These are phyloP conservation scores for Ogataea paradorogensis DNA, from an alignment of 805 yeast genomes.

Conservation along the genomic window DNA sequence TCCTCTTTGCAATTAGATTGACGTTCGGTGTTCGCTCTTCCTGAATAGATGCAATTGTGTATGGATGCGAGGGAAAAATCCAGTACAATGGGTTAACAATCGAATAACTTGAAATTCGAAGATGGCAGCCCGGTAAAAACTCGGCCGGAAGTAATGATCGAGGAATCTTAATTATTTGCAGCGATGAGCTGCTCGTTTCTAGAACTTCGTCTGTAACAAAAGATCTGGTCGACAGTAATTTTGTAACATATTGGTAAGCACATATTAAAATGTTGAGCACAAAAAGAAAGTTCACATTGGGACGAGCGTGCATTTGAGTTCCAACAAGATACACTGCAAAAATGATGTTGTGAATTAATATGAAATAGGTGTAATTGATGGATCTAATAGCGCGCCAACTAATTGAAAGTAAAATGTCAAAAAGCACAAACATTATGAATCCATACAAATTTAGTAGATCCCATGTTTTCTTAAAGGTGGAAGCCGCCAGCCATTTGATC, in stretches of 20 bases:
- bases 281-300: slow-evolving; percentile 48
- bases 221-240: slow-evolving; percentile 27
- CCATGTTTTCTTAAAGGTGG: slow-evolving; percentile 37
- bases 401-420: slow-evolving; percentile 38
- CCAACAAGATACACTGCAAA: slow-evolving; percentile 44
- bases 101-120: slow-evolving; percentile 42
- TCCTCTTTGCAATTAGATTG: slow-evolving; percentile 45
- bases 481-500: slow-evolving; percentile 42
- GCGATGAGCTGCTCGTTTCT: slow-evolving; percentile 23
- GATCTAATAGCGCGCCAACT: slow-evolving; percentile 52
- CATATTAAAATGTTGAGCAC: slow-evolving; percentile 32
- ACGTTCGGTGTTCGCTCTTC: slow-evolving; percentile 33
- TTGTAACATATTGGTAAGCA: slow-evolving; percentile 36
- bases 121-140: slow-evolving; percentile 56
- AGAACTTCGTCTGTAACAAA: slow-evolving; percentile 21
- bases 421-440: slow-evolving; percentile 37
- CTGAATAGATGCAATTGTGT: slow-evolving; percentile 47
- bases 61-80: slow-evolving; percentile 66
- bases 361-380: slow-evolving; percentile 50
- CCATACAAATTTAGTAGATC: slow-evolving; percentile 51
- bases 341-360: slow-evolving; percentile 52
- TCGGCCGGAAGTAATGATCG: slow-evolving; percentile 20
- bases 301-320: slow-evolving; percentile 65
- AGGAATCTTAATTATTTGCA: slow-evolving; percentile 23
- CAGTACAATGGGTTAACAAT: slow-evolving; percentile 40